Evolutionary conservation across 805 yeast genomes (phyloP).

Genomic region (Hanseniaspora hatyaiensis): DNA sequence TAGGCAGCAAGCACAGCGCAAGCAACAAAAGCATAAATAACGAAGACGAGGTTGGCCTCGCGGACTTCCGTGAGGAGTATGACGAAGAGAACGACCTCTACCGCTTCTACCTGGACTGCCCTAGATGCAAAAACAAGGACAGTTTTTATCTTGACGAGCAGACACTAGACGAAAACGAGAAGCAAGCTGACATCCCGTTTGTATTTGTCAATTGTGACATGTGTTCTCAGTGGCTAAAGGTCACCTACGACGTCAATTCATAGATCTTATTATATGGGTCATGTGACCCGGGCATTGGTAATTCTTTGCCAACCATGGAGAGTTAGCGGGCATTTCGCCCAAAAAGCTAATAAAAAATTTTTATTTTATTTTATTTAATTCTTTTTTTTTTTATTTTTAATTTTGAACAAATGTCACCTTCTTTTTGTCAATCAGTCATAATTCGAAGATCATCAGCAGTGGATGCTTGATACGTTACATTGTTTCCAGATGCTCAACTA

Average conservation of each 20-base stretch:
- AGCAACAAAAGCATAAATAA: slow-evolving; percentile 29
- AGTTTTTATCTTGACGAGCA: slow-evolving; percentile 53
- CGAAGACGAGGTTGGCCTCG: slow-evolving; percentile 57
- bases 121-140: slow-evolving; percentile 44
- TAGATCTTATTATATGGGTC: too few relatives aligned
- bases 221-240: slow-evolving; percentile 79
- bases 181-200: slow-evolving; percentile 40
- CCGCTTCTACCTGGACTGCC: slow-evolving; percentile 44
- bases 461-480: too few relatives aligned
- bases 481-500: too few relatives aligned
- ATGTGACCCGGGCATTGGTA: not conserved
- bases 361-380: too few relatives aligned
- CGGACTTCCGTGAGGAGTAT: slow-evolving; percentile 36
- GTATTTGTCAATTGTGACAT: slow-evolving; percentile 67
- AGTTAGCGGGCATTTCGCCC: too few relatives aligned
- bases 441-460: too few relatives aligned
- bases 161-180: slow-evolving; percentile 38
- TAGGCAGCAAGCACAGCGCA: slow-evolving; percentile 25
- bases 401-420: too few relatives aligned
- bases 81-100: slow-evolving; percentile 29
- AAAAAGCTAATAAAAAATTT: too few relatives aligned
- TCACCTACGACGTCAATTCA: slow-evolving; percentile 38
- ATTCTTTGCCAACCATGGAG: too few relatives aligned
- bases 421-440: too few relatives aligned
- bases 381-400: too few relatives aligned